Base-by-base conservation (phyloP, 257 asterid genomes). In the Thymus mandschuricus region DNA sequence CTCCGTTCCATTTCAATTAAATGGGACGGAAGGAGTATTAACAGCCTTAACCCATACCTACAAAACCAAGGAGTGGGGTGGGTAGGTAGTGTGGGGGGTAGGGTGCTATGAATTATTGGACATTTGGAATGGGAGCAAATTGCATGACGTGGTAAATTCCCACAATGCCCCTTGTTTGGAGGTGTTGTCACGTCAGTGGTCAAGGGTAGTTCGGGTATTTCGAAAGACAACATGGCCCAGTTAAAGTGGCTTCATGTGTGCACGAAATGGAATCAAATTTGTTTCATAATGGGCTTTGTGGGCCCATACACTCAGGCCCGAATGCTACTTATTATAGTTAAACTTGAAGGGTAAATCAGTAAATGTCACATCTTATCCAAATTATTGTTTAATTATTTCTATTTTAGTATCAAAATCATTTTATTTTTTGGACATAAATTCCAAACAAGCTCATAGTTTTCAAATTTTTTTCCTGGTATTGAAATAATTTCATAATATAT, bases 271-370 rank as follows among this genome's bases (percentile, higher is more conserved):
- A 72, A 69, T 72, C 75, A 33, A 54, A 38, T 66, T 69, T 35
- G 6, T 27, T 4, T 33, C 50, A 5, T 70, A 4, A 41, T 75
- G 82, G 84, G 86, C 79, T 80, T 33, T 9, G 66, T 71, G 80
- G 89, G 31, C 77, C 82, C 69, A 38, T 43, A 61, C 1, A 1
- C 3, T 8, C 21, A 33, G 67, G 81, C 79, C 83, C 82, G 71
- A 67, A 13, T 70, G 4, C 46, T 13, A 51, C 10, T 6, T 64
- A 40, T 13, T 64, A 40, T 13, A 15, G 9, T 51, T 43, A 34
- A 62, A 46, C 21, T 61, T 65, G 52, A 11, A 34, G 13, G 41
- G 41, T 68, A 79, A 54, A 44, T 41, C 46, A 21, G 21, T 21
- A 21, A 34, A 38, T 38, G 41, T 38, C 41, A 38, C 41, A 38